phyloP scores from a whole-genome alignment of 306 rosid genomes.

The Chamaecrista fasciculata region DNA sequence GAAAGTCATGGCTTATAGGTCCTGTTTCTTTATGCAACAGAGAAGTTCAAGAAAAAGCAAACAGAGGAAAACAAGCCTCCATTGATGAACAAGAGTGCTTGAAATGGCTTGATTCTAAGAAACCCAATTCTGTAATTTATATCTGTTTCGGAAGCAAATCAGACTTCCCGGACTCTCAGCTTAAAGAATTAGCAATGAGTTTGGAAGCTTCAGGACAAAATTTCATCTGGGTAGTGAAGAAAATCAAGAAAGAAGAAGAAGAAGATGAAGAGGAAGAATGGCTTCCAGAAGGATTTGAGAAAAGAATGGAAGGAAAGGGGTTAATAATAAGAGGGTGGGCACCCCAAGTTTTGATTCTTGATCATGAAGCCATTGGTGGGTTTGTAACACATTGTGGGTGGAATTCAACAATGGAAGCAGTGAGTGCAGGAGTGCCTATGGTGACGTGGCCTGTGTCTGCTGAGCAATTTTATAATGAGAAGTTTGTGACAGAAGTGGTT shows the following conservation, averaged over 20 bases:
- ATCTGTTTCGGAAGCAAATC: no score
- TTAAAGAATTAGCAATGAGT: no score
- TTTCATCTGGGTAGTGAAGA: not conserved
- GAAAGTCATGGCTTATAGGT: not conserved
- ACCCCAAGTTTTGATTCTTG: not conserved
- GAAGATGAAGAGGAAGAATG: not conserved
- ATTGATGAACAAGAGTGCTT: conserved; percentile 1
- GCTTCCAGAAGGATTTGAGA: conserved; percentile 5
- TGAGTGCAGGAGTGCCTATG: conserved; percentile 9
- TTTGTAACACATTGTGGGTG: conserved; percentile 33
- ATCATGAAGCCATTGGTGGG: not conserved
- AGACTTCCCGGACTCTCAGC: no score
- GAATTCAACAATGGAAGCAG: conserved; percentile 36
- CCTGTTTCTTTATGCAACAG: not conserved
- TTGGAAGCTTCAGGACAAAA: no score
- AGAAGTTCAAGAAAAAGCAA: not conserved
- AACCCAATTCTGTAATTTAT: not conserved
- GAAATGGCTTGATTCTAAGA: conserved; percentile 24
- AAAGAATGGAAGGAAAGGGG: not conserved
- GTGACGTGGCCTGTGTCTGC: conserved; percentile 26
- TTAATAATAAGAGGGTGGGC: not conserved
- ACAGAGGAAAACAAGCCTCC: conserved; percentile 15
- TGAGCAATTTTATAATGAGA: conserved; percentile 38
- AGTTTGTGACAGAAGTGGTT: conserved; percentile 26
- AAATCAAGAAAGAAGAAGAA: not conserved